Conservation (phyloP, 208 protist species). For the Acanthamoeba lugdunensis region DNA sequence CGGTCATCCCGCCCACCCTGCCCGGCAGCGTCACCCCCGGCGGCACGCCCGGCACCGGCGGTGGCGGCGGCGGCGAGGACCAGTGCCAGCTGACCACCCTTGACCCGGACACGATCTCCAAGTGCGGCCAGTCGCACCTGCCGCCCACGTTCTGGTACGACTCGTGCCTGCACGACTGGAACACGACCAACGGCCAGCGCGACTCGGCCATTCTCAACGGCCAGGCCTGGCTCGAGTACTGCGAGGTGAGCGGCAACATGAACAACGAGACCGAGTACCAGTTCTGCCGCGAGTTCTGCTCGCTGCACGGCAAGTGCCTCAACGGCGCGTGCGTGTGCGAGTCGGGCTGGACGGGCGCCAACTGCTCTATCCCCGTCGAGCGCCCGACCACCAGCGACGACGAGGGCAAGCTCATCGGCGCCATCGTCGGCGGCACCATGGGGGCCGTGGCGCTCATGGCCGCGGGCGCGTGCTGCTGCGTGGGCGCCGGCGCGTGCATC, state of each 20-base stretch:
- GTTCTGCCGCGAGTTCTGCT: slow-evolving; percentile 66
- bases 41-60: slow-evolving; percentile 12
- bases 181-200: not conserved
- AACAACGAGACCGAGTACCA: slow-evolving; percentile 9
- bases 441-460: not conserved
- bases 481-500: not conserved
- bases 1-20: not conserved
- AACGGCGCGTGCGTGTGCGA: slow-evolving; percentile 60
- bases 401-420: not conserved
- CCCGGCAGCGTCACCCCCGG: slow-evolving; percentile 34
- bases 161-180: slow-evolving; percentile 36
- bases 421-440: slow-evolving; percentile 25
- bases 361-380: slow-evolving; percentile 15
- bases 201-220: not conserved
- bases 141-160: slow-evolving; percentile 59
- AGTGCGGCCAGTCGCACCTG: slow-evolving; percentile 18
- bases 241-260: slow-evolving; percentile 35
- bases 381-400: not conserved
- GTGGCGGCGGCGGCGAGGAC: not conserved
- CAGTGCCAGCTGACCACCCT: slow-evolving; percentile 27
- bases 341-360: slow-evolving; percentile 36
- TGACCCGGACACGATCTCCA: slow-evolving; percentile 1
- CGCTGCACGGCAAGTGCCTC: slow-evolving; percentile 28
- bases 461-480: not conserved
- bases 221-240: slow-evolving; percentile 51